phyloP scores from a whole-genome alignment of 331 rosid genomes.

The Malus hybrid region DNA sequence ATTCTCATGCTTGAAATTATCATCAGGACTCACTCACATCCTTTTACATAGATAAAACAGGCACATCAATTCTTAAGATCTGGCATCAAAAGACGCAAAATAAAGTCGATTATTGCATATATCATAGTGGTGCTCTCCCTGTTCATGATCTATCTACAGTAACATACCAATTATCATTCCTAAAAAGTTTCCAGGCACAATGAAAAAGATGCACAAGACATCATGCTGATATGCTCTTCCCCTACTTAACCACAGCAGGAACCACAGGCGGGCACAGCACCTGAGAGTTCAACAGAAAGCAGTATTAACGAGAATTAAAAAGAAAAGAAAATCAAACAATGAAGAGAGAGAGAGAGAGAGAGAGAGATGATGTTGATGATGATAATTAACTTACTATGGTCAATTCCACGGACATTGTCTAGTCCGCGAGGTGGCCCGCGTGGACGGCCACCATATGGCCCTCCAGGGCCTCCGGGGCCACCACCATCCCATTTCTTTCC shows the following conservation, averaged over 20 bases:
- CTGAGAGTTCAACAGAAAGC: conserved; percentile 34
- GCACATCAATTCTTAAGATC: not conserved
- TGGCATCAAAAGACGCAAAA: not conserved
- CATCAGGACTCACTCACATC: not conserved
- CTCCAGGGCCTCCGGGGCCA: conserved; percentile 82
- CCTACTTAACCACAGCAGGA: conserved; percentile 83
- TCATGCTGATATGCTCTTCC: not conserved
- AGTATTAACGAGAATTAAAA: not conserved
- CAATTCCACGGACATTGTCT: conserved; percentile 83
- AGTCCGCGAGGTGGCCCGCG: conserved; percentile 84
- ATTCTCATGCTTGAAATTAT: not conserved
- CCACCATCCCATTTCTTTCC: conserved; percentile 89
- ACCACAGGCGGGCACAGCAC: conserved; percentile 86
- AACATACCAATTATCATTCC: not conserved
- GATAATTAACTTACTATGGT: conserved; percentile 65
- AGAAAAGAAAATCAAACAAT: not conserved
- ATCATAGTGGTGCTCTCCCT: not conserved
- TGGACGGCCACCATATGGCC: conserved; percentile 81
- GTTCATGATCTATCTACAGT: not conserved
- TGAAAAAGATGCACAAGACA: not conserved
- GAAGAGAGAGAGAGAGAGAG: not conserved
- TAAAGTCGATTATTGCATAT: not conserved
- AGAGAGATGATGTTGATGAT: too few relatives aligned
- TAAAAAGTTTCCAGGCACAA: not conserved
- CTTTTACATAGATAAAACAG: not conserved